Percentiles rank a stretch among this genome's conserved stretches.
Conservation (phyloP, 768 basidiomycete genomes). For the Rhizopogon rudus region DNA sequence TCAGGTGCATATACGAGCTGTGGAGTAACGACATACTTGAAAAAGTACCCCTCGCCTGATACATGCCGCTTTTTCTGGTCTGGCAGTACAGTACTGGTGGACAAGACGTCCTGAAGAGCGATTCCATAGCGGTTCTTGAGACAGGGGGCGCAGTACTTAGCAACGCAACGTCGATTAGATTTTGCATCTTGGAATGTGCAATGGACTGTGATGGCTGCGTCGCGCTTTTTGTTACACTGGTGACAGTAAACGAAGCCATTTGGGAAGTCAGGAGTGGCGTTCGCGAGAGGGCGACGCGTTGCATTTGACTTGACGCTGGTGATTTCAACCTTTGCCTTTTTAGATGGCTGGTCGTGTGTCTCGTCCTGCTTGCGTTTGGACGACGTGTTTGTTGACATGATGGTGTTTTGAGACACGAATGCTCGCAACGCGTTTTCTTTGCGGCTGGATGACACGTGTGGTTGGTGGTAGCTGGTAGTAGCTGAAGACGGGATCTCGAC, state of each 20-base stretch:
- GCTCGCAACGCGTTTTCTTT: constrained; percentile 43
- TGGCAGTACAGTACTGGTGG: constrained; percentile 23
- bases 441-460: constrained; percentile 26
- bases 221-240: constrained; percentile 65
- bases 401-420: constrained; percentile 23
- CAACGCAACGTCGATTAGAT: constrained; percentile 40
- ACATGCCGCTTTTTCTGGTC: constrained; percentile 22
- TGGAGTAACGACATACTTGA: constrained; percentile 37
- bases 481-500: constrained; percentile 57
- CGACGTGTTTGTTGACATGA: constrained; percentile 23
- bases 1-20: constrained; percentile 2
- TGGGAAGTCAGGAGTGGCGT: constrained; percentile 26
- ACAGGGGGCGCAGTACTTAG: constrained; percentile 61
- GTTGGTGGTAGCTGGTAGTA: constrained; percentile 9
- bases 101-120: constrained; percentile 38
- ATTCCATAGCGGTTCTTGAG: constrained; percentile 62
- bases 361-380: constrained; percentile 51
- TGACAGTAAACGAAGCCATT: constrained; percentile 56
- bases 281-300: constrained; percentile 9
- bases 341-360: constrained; percentile 12
- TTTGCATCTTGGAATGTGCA: constrained; percentile 32
- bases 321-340: constrained; percentile 18
- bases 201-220: constrained; percentile 31
- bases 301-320: constrained; percentile 10
- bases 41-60: constrained; percentile 35